Evolutionary conservation across 164 flowering plant genomes (phyloP).

Genomic region (Hamamelis virginiana): DNA sequence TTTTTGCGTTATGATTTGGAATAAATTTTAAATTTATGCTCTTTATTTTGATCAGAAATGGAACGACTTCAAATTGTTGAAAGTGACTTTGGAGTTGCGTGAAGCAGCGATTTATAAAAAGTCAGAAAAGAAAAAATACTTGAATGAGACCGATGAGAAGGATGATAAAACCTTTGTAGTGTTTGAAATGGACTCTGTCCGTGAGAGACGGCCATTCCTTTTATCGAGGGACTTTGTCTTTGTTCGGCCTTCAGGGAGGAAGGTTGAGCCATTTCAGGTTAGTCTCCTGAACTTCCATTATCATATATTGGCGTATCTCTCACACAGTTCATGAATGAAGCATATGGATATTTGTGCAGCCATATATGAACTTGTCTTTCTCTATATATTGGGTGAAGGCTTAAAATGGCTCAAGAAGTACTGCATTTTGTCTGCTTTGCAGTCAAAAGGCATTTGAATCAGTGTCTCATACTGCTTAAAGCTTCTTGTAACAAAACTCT

Average conservation of each 20-base stretch:
- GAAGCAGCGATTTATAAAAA: constrained; percentile 17
- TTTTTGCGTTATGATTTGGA: too few relatives aligned
- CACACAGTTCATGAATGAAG: neutral
- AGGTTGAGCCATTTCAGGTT: constrained; percentile 31
- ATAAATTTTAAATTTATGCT: neutral
- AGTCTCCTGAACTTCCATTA: neutral
- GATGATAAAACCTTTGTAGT: constrained; percentile 29
- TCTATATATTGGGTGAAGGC: neutral
- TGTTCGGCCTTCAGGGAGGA: constrained; percentile 21
- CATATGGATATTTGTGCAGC: neutral
- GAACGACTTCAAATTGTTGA: constrained; percentile 24
- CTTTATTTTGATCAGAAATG: constrained; percentile 36
- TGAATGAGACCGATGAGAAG: neutral
- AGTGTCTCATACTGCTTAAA: too few relatives aligned
- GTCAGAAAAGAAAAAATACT: neutral
- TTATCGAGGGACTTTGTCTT: constrained; percentile 45
- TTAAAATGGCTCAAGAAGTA: neutral
- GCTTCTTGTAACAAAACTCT: too few relatives aligned
- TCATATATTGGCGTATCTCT: neutral
- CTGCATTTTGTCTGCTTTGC: too few relatives aligned
- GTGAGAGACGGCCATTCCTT: constrained; percentile 41
- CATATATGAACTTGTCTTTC: neutral
- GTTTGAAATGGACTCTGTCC: constrained; percentile 33
- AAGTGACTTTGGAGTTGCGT: constrained; percentile 30
- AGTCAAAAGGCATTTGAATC: too few relatives aligned